phyloP scores from a whole-genome alignment of 148 eudicot genomes.

The Rhododendron henanense region DNA sequence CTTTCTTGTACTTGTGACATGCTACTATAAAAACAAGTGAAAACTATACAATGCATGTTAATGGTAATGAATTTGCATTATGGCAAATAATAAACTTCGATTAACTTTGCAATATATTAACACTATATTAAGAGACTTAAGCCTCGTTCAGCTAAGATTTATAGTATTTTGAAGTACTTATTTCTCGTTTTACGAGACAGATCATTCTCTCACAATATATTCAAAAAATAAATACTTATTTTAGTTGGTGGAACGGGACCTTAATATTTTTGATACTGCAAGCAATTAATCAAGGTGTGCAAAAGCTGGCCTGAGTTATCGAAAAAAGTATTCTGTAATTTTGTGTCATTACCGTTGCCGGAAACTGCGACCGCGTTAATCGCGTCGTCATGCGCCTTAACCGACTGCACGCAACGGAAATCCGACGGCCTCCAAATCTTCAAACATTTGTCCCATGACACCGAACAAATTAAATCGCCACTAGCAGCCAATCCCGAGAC shows the following conservation, averaged over 20 bases:
- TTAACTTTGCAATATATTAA: too few species aligned
- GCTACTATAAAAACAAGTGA: not conserved
- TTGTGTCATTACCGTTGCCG: constrained; percentile 23
- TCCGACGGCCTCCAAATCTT: constrained; percentile 46
- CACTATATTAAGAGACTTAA: too few species aligned
- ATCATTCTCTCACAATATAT: too few species aligned
- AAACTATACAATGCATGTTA: not conserved
- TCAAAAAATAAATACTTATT: too few species aligned
- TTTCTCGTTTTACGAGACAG: fast-evolving
- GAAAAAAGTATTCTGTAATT: too few species aligned
- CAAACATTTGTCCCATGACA: constrained; percentile 72
- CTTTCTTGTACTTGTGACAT: not conserved
- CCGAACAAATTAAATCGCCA: constrained; percentile 36
- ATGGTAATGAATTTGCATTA: not conserved
- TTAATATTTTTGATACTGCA: too few species aligned
- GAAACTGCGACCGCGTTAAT: constrained; percentile 57
- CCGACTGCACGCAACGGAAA: constrained; percentile 42
- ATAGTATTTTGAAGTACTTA: too few species aligned
- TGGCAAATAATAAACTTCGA: not conserved
- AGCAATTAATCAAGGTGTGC: too few species aligned
- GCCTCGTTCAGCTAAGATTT: too few species aligned
- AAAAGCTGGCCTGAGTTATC: too few species aligned
- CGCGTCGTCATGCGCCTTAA: constrained; percentile 64
- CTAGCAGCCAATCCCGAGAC: constrained; percentile 47
- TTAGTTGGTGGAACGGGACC: fast-evolving